Evolutionary conservation across 768 basidiomycete genomes (phyloP).

Genomic region (Agaricus sinodeliciosus): DNA sequence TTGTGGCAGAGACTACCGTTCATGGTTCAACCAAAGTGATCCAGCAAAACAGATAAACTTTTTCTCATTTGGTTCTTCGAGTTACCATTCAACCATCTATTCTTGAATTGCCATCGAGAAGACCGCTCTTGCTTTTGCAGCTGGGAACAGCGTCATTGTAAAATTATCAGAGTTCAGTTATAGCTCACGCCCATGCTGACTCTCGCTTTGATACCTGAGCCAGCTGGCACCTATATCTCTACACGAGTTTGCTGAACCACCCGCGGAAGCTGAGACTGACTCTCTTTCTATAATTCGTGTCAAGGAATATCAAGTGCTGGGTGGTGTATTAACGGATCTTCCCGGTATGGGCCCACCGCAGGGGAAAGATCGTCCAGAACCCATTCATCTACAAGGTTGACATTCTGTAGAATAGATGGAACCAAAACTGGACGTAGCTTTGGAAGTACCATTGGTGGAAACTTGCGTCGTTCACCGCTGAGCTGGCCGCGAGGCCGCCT

Average conservation of each 20-base stretch:
- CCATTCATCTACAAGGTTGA: conserved; percentile 74
- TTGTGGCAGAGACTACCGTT: conserved; percentile 86
- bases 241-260: conserved; percentile 67
- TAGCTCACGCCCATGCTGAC: background rate
- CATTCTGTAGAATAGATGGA: conserved; percentile 71
- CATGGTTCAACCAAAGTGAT: background rate
- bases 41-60: background rate
- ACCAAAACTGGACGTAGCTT: conserved; percentile 71
- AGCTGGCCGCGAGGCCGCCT: conserved; percentile 77
- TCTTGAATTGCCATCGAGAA: conserved; percentile 87
- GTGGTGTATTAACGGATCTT: conserved; percentile 65
- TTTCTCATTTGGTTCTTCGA: background rate
- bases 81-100: conserved; percentile 84
- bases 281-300: background rate
- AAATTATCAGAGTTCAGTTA: conserved; percentile 68
- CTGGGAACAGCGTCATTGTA: conserved; percentile 77
- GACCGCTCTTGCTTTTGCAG: conserved; percentile 78
- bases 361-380: conserved; percentile 63
- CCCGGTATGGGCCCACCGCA: conserved; percentile 64
- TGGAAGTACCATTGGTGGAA: conserved; percentile 67
- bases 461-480: conserved; percentile 76
- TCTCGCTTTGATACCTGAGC: background rate
- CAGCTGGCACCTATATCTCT: conserved; percentile 77
- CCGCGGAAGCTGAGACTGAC: conserved; percentile 58
- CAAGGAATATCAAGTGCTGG: conserved; percentile 54